These are phyloP conservation scores for Nothomitra cinnamomea DNA, from an alignment of 2,329 filamentous ascomycete genomes.

Conservation along the genomic window DNA sequence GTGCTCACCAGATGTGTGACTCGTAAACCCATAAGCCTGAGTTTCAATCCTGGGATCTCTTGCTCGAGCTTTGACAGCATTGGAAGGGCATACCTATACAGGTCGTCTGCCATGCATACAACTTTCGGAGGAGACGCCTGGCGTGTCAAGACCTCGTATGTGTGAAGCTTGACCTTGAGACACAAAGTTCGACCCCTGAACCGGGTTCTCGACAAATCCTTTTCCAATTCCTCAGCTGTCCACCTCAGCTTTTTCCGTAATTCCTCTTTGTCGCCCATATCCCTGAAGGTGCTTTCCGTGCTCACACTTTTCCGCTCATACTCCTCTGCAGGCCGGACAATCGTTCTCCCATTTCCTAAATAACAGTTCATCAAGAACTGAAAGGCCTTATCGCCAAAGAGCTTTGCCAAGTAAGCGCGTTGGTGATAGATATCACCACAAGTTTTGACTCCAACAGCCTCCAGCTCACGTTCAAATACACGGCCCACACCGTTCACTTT, in stretches of 20 bases:
- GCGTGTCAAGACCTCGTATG: constrained; percentile 77
- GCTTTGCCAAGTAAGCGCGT: constrained; percentile 51
- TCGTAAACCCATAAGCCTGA: constrained; percentile 75
- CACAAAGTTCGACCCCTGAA: constrained; percentile 85
- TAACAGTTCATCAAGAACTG: constrained; percentile 73
- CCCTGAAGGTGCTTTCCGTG: constrained; percentile 79
- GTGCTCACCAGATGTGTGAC: constrained; percentile 78
- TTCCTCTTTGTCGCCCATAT: constrained; percentile 50
- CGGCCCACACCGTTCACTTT: constrained; percentile 94
- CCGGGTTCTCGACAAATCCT: constrained; percentile 60
- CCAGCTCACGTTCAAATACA: constrained; percentile 79
- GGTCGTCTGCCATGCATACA: constrained; percentile 55
- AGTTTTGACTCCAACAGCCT: constrained; percentile 71
- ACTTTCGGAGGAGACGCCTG: constrained; percentile 62
- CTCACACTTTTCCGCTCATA: constrained; percentile 88
- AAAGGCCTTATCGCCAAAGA: constrained; percentile 87
- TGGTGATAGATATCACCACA: constrained; percentile 76
- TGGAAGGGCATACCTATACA: constrained; percentile 66
- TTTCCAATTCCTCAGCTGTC: constrained; percentile 73
- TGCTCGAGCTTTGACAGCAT: constrained; percentile 74
- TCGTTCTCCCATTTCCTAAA: constrained; percentile 72
- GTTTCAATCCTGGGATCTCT: constrained; percentile 60
- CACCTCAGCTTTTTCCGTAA: constrained; percentile 62
- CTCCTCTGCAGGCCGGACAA: constrained; percentile 70
- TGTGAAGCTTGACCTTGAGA: constrained; percentile 85